phyloP scores from a whole-genome alignment of 768 basidiomycete species.

The Pulveroboletus sp. region DNA sequence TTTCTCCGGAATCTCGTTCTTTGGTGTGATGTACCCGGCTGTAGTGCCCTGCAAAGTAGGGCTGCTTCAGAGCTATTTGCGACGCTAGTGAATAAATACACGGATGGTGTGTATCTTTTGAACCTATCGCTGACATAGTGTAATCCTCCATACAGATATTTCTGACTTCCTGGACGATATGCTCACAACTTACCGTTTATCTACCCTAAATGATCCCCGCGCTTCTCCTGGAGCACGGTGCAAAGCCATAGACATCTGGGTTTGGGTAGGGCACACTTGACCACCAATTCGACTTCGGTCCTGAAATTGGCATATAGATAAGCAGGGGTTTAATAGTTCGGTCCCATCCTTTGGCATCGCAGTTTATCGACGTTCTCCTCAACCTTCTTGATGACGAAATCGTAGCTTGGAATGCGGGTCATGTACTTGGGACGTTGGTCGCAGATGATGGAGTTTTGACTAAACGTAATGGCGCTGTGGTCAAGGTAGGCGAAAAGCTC shows the following conservation, averaged over 20 bases:
- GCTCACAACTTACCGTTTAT: conserved; percentile 46
- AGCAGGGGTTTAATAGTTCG: conserved; percentile 76
- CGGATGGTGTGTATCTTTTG: conserved; percentile 47
- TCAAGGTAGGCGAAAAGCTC: conserved; percentile 59
- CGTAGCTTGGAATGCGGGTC: conserved; percentile 72
- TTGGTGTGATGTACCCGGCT: conserved; percentile 54
- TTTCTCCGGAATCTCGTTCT: conserved; percentile 53
- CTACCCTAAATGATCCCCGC: conserved; percentile 39
- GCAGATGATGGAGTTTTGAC: conserved; percentile 60
- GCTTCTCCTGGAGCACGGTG: conserved; percentile 39
- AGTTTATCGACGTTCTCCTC: conserved; percentile 63
- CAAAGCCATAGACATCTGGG: conserved; percentile 57
- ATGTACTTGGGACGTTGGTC: conserved; percentile 64
- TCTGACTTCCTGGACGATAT: conserved; percentile 41
- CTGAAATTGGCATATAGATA: conserved; percentile 43
- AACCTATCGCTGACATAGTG: not conserved
- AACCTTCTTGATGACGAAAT: conserved; percentile 61
- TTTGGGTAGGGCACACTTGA: conserved; percentile 51
- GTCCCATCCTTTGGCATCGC: conserved; percentile 55
- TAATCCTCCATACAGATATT: conserved; percentile 37
- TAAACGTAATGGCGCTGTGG: conserved; percentile 72
- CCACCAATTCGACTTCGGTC: not conserved
- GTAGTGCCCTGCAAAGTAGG: conserved; percentile 49
- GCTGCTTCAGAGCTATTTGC: conserved; percentile 57
- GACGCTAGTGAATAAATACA: conserved; percentile 75